Evolutionary conservation across 1,139 yeast genomes (phyloP).

Genomic region (Taiozyma onychis): DNA sequence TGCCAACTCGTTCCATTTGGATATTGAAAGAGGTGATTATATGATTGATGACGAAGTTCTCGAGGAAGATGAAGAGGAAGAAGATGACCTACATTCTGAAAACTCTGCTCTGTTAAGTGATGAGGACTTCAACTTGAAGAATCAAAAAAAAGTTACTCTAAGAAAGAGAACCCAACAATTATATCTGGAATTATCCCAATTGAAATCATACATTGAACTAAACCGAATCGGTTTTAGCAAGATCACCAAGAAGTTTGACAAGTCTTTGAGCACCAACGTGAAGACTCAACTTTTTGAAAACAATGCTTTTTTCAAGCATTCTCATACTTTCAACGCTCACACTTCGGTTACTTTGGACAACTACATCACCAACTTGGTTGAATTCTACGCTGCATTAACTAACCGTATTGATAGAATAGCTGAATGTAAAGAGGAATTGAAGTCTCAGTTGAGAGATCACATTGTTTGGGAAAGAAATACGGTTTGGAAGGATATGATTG

Average conservation of each 20-base stretch:
- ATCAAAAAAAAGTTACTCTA: conserved; percentile 42
- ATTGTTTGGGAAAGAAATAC: conserved; percentile 74
- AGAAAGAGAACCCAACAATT: conserved; percentile 52
- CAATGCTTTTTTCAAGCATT: conserved; percentile 35
- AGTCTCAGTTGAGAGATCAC: conserved; percentile 61
- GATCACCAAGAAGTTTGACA: conserved; percentile 66
- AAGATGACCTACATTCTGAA: conserved; percentile 26
- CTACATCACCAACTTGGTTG: conserved; percentile 41
- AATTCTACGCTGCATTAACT: conserved; percentile 40
- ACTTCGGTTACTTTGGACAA: conserved; percentile 42
- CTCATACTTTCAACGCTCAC: conserved; percentile 40
- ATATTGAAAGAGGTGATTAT: conserved; percentile 8
- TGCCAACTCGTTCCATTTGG: conserved; percentile 16
- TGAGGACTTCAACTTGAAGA: conserved; percentile 30
- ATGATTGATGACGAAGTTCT: conserved; percentile 19
- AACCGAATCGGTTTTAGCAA: conserved; percentile 65
- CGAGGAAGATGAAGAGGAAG: conserved; percentile 29
- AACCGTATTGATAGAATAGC: conserved; percentile 24
- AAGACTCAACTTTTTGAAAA: conserved; percentile 41
- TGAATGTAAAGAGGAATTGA: conserved; percentile 32
- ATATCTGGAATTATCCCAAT: conserved; percentile 56
- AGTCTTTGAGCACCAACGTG: conserved; percentile 45
- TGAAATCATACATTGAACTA: conserved; percentile 60
- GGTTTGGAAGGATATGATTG: conserved; percentile 69
- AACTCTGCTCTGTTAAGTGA: conserved; percentile 31